Conservation (phyloP, 2,329 filamentous ascomycete genomes). For the Neonectria hederae region DNA sequence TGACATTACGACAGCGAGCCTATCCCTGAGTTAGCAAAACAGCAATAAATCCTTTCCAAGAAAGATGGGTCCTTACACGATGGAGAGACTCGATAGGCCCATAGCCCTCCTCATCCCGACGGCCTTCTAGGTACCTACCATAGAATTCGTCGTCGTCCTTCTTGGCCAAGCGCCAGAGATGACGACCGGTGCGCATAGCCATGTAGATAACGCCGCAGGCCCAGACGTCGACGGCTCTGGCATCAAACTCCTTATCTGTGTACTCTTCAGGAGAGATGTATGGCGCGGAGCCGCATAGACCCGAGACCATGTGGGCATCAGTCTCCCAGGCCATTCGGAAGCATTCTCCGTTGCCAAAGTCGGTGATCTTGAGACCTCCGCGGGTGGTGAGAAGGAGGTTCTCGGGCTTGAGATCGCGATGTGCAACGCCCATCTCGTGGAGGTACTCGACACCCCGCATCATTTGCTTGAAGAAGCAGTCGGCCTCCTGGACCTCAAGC, state of each 20-base stretch:
- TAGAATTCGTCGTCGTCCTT: constrained; percentile 99
- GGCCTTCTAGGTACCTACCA: constrained; percentile 89
- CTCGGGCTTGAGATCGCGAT: constrained; percentile 96
- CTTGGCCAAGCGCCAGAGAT: constrained; percentile 96
- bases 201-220: constrained; percentile 99
- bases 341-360: constrained; percentile 98
- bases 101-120: constrained; percentile 94
- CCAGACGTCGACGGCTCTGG: constrained; percentile 97
- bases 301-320: constrained; percentile 97
- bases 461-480: constrained; percentile 99
- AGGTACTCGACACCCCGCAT: constrained; percentile 99
- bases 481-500: constrained; percentile 89
- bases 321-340: constrained; percentile 99
- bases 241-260: constrained; percentile 93
- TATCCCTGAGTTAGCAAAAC: constrained; percentile 50
- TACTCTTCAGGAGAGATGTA: constrained; percentile 99
- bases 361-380: constrained; percentile 94
- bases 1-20: constrained; percentile 97
- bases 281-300: constrained; percentile 93
- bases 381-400: constrained; percentile 94
- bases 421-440: constrained; percentile 98
- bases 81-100: constrained; percentile 95
- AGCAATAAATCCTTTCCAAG: not conserved
- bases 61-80: constrained; percentile 72
- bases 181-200: constrained; percentile 97